Percentiles rank a stretch among this genome's conserved stretches.
Conservation (phyloP, 2,329 filamentous ascomycete species). For the Aspergillus transmontanensis region DNA sequence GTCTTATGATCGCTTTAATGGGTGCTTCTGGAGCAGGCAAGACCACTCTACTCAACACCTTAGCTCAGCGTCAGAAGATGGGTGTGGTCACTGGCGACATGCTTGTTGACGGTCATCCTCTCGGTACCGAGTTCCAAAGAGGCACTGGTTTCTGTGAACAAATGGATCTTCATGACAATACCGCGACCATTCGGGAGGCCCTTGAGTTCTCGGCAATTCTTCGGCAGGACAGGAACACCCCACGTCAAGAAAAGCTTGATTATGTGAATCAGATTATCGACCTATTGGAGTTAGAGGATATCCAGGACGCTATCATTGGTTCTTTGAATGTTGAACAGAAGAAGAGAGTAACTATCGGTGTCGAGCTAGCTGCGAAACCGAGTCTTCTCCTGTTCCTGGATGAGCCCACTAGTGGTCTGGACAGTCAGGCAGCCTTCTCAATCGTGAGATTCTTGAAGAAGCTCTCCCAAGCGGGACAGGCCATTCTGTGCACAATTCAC, state of each 20-base stretch:
- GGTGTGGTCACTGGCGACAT: slow-evolving; percentile 69
- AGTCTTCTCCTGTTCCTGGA: slow-evolving; percentile 70
- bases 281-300: slow-evolving; percentile 64
- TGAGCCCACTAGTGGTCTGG: slow-evolving; percentile 71
- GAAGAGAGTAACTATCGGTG: slow-evolving; percentile 73
- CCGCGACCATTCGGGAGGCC: slow-evolving; percentile 68
- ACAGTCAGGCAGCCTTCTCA: slow-evolving; percentile 68
- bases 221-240: slow-evolving; percentile 58
- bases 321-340: slow-evolving; percentile 69
- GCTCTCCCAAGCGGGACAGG: slow-evolving; percentile 66
- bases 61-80: slow-evolving; percentile 70
- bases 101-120: slow-evolving; percentile 67
- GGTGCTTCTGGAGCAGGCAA: slow-evolving; percentile 82
- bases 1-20: slow-evolving; percentile 77
- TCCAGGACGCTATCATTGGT: slow-evolving; percentile 68
- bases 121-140: slow-evolving; percentile 67
- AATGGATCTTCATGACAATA: slow-evolving; percentile 70
- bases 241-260: slow-evolving; percentile 63
- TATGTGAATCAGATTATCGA: slow-evolving; percentile 70
- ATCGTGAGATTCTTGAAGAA: slow-evolving; percentile 72
- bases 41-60: slow-evolving; percentile 77
- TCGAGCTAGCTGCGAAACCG: slow-evolving; percentile 71
- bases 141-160: slow-evolving; percentile 73
- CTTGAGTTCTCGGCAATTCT: slow-evolving; percentile 70
- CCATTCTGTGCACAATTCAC: slow-evolving; percentile 74